phyloP scores from a whole-genome alignment of 495 filamentous ascomycete species.

The Cercophora newfieldiana region DNA sequence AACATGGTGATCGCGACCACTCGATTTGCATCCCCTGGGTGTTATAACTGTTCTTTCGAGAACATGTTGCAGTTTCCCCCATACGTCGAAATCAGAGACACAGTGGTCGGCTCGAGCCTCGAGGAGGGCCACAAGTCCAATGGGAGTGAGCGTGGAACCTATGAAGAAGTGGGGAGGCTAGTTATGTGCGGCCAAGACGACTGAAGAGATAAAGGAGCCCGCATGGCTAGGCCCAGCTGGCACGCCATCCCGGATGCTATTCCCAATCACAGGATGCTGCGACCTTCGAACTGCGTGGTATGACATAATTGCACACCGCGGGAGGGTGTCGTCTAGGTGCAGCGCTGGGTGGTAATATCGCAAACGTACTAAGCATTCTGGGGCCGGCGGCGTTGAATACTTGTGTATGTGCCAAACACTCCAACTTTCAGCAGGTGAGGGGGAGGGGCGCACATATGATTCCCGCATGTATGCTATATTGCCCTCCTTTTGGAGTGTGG shows the following conservation, averaged over 20 bases:
- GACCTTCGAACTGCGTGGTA: background rate
- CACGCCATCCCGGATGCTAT: constrained; percentile 12
- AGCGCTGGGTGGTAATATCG: background rate
- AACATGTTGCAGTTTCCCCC: background rate
- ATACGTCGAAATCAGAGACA: background rate
- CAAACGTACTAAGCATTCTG: background rate
- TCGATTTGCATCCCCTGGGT: background rate
- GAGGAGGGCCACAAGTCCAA: background rate
- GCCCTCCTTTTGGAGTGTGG: background rate
- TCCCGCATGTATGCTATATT: background rate
- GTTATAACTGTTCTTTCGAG: background rate
- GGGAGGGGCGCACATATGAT: background rate
- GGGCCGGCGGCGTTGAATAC: background rate
- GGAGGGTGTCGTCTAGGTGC: background rate
- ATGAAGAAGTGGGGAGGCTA: constrained; percentile 1
- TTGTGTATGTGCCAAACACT: background rate
- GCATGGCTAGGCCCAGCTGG: constrained; percentile 2
- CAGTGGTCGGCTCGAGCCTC: background rate
- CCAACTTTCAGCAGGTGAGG: background rate
- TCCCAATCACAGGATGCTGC: constrained; percentile 11
- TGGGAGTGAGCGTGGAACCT: background rate
- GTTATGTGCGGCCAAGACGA: constrained; percentile 4
- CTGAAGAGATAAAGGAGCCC: constrained; percentile 11
- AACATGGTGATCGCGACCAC: background rate
- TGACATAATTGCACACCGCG: constrained; percentile 16